These are phyloP conservation scores for Aquilaria yunnanensis DNA, from an alignment of 345 rosid genomes.

Conservation along the genomic window DNA sequence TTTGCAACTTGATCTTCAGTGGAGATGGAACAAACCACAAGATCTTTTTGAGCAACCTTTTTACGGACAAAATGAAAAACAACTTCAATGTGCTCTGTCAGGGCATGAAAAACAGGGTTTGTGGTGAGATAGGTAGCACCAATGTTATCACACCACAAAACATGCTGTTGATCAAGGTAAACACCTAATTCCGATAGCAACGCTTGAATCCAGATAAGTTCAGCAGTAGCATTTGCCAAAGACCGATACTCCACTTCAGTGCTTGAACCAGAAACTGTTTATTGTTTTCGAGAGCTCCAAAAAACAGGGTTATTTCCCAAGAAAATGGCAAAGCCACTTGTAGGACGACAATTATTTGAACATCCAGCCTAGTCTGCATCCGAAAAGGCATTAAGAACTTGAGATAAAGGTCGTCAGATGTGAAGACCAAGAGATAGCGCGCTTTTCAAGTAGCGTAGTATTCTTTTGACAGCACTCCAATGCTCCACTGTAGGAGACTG, in stretches of 20 bases:
- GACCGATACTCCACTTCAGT: not conserved
- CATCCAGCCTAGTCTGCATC: not conserved
- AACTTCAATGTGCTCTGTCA: not conserved
- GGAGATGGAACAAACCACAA: no score
- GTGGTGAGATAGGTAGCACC: no score
- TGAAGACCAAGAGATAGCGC: not conserved
- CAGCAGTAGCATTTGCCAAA: not conserved
- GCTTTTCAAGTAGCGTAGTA: not conserved
- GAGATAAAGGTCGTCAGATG: not conserved
- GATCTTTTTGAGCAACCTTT: no score
- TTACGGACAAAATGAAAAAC: not conserved
- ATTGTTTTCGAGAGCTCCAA: not conserved
- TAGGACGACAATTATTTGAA: not conserved
- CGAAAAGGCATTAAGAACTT: not conserved
- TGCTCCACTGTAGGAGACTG: no score
- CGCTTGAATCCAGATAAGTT: not conserved
- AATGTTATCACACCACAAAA: no score
- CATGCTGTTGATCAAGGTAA: not conserved
- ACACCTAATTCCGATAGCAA: not conserved
- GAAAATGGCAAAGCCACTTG: not conserved
- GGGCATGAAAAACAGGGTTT: not conserved
- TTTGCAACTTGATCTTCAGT: no score
- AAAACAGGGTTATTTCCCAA: not conserved
- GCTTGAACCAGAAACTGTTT: not conserved
- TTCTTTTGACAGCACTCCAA: no score